Evolutionary conservation across 768 basidiomycete species (phyloP), one percentile per base, ranked within the genome.

Genomic region (Omphalotus guepiniiformis): DNA sequence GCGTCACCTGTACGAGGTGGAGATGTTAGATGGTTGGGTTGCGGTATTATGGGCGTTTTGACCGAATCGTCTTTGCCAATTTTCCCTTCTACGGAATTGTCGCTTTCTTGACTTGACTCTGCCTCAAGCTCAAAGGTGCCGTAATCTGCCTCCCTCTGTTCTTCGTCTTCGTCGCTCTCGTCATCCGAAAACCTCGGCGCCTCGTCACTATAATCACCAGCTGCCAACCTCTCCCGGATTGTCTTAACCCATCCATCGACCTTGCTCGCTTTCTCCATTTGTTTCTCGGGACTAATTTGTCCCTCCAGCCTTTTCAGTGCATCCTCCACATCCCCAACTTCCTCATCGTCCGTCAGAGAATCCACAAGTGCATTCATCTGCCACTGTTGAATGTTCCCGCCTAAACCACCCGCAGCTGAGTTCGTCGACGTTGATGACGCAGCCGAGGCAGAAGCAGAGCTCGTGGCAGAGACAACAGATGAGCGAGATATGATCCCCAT

Each of bases 281-380:
- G 79, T 58, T 78, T 76, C 50, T 80, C 71, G 0, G 77, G 77
- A 61, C 91, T 90, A 45, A 93, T 88, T 60, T 91, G 82, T 0
- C 92, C 93, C 63, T 95, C 92, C 30, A 96, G 74, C 11, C 86
- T 72, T 19, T 77, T 72, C 52, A 96, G 62, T 15, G 93, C 92
- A 6, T 82, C 87, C 26, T 92, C 90, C 15, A 88, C 85, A 55
- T 88, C 91, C 1, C 90, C 90, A 15, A 67, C 34, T 36, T 38
- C 74, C 49, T 84, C 86, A 4, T 90, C 82, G 45, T 88, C 82
- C 51, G 79, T 85, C 53, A 87, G 67, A 30, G 78, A 82, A 57
- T 89, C 85, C 9, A 91, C 73, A 30, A 91, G 66, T 22, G 85
- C 83, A 58, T 87, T 86, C 65, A 88, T 70, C 55, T 91, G 90